phyloP scores from a whole-genome alignment of 2,329 filamentous ascomycete species.

The Colletotrichum agaves region DNA sequence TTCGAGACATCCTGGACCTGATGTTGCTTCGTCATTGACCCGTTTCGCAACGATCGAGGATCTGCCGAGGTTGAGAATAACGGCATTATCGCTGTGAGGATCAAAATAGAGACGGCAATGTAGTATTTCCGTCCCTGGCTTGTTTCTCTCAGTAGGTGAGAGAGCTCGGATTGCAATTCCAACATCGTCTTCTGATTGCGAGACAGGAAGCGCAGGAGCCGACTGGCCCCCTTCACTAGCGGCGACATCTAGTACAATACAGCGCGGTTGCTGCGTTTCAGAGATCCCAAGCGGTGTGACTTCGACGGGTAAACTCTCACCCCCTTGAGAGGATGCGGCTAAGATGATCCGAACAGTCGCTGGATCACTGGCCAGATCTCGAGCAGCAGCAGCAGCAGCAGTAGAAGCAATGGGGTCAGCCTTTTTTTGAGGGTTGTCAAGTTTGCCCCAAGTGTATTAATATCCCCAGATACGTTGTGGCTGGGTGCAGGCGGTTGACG shows the following conservation, averaged over 20 bases:
- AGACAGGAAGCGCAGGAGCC: neutral
- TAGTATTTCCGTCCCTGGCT: neutral
- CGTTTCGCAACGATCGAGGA: neutral
- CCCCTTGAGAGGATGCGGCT: neutral
- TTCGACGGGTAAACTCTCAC: neutral
- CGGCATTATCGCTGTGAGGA: neutral
- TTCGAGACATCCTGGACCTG: neutral
- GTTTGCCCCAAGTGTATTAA: neutral
- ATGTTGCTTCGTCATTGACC: neutral
- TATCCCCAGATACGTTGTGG: neutral
- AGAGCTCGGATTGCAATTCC: neutral
- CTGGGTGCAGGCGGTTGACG: neutral
- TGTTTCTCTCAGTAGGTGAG: neutral
- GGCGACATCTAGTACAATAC: neutral
- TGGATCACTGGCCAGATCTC: neutral
- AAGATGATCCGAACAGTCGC: neutral
- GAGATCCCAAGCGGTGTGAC: neutral
- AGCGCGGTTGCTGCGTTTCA: neutral
- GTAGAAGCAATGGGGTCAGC: too few relatives aligned
- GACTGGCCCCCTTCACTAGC: neutral
- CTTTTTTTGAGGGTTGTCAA: neutral
- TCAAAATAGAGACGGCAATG: neutral
- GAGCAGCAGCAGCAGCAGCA: too few relatives aligned
- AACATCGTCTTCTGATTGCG: neutral
- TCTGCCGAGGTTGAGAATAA: neutral